phyloP scores from a whole-genome alignment of 129 eudicot genomes.

The Erigeron canadensis region DNA sequence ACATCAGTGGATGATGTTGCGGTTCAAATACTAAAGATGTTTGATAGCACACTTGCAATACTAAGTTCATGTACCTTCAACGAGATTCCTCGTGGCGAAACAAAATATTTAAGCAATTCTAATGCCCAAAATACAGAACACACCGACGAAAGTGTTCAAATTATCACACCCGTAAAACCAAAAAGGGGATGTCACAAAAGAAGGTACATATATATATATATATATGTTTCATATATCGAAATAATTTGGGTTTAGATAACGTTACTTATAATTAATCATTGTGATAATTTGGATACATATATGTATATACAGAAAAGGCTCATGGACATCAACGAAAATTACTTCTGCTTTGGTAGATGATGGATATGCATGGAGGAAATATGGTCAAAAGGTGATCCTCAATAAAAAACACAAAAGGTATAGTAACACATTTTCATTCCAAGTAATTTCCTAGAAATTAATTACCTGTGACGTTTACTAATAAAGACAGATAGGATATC shows the following conservation, averaged over 20 bases:
- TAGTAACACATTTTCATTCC: not conserved
- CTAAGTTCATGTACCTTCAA: constrained; percentile 13
- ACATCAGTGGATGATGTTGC: constrained; percentile 22
- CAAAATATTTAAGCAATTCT: not conserved
- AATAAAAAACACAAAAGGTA: constrained; percentile 5
- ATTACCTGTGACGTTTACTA: too few species aligned
- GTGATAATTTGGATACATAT: not conserved
- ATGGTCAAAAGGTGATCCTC: constrained; percentile 13
- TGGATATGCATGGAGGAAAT: constrained; percentile 17
- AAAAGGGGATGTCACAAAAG: constrained; percentile 57
- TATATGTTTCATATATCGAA: too few species aligned
- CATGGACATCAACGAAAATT: constrained; percentile 16
- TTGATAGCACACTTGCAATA: constrained; percentile 26
- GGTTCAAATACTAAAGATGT: constrained; percentile 25
- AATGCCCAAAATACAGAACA: constrained; percentile 22
- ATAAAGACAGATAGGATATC: too few species aligned
- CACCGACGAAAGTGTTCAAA: constrained; percentile 31
- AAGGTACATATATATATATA: constrained; percentile 28
- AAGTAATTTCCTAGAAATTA: not conserved
- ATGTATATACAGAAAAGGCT: not conserved
- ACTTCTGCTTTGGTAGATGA: not conserved
- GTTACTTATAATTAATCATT: too few species aligned
- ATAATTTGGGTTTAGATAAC: too few species aligned
- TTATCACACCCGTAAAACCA: constrained; percentile 14
- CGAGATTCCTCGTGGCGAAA: not conserved